A percentile compares a stretch with the other conserved stretches of the same genome.
Evolutionary conservation across 1,139 yeast genomes (phyloP).

Genomic region (Kurtzmaniella quercitrusa): DNA sequence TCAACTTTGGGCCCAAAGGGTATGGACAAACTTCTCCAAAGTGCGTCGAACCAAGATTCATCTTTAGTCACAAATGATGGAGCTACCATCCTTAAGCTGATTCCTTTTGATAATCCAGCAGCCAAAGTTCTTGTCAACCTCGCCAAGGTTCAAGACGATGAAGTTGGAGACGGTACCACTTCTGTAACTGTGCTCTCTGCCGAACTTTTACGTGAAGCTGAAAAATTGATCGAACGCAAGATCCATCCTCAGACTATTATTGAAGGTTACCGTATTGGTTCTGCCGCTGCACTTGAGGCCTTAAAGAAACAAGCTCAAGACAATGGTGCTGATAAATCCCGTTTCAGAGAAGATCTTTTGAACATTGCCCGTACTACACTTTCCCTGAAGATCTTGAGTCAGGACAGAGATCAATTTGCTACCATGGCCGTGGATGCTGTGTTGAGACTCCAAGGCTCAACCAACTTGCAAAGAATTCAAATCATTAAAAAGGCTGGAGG

Average conservation of each 20-base stretch:
- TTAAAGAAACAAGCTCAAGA: conserved; percentile 76
- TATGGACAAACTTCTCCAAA: conserved; percentile 91
- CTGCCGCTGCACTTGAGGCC: conserved; percentile 77
- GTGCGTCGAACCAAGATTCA: conserved; percentile 70
- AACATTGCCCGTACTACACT: conserved; percentile 91
- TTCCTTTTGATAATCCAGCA: conserved; percentile 96
- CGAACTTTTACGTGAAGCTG: conserved; percentile 92
- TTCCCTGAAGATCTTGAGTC: conserved; percentile 90
- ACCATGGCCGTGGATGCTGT: conserved; percentile 93
- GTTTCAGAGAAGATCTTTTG: conserved; percentile 72
- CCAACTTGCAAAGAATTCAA: conserved; percentile 93
- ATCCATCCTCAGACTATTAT: conserved; percentile 98
- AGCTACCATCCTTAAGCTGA: conserved; percentile 90
- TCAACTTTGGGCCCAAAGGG: conserved; percentile 98
- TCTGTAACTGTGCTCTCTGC: conserved; percentile 95
- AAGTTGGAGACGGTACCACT: conserved; percentile 98
- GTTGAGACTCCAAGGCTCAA: conserved; percentile 84
- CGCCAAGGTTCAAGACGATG: conserved; percentile 97
- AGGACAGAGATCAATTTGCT: conserved; percentile 87
- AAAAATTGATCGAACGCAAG: conserved; percentile 83
- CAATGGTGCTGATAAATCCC: conserved; percentile 55
- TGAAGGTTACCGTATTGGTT: conserved; percentile 90
- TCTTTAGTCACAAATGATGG: conserved; percentile 95
- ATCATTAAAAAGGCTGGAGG: conserved; percentile 94
- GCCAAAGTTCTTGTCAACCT: conserved; percentile 96